Conservation (phyloP, 2,329 filamentous ascomycete genomes). For the Epichloe coenophiala region DNA sequence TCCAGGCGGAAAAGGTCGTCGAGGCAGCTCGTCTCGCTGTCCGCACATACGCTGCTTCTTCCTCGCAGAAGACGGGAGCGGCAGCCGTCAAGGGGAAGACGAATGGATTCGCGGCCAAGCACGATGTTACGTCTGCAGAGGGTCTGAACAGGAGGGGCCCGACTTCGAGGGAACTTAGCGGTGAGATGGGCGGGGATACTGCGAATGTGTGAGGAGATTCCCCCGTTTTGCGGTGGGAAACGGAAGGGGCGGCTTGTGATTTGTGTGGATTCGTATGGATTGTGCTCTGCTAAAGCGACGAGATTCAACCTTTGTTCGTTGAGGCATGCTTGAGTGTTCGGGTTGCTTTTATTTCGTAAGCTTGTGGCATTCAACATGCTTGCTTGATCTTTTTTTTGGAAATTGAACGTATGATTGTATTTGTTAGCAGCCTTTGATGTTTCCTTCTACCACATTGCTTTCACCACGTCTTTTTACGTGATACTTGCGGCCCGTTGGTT, state of each 20-base stretch:
- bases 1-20: constrained; percentile 33
- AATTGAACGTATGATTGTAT: too few species aligned
- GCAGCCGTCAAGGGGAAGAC: constrained; percentile 8
- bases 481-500: too few species aligned
- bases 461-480: too few species aligned
- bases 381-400: neutral
- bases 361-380: constrained; percentile 1
- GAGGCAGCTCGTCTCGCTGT: constrained; percentile 31
- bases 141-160: constrained; percentile 26
- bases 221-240: neutral
- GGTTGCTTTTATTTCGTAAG: neutral
- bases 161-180: constrained; percentile 41
- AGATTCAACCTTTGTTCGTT: neutral
- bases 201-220: constrained; percentile 1
- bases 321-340: neutral
- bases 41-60: constrained; percentile 20
- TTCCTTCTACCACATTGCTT: too few species aligned
- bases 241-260: neutral
- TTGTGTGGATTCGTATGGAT: too few species aligned
- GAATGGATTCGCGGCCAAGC: neutral
- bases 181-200: constrained; percentile 52
- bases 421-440: too few species aligned
- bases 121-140: constrained; percentile 3
- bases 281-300: neutral
- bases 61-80: neutral